phyloP scores from a whole-genome alignment of 176 grass and related monocot species.

The Carex cristatella region DNA sequence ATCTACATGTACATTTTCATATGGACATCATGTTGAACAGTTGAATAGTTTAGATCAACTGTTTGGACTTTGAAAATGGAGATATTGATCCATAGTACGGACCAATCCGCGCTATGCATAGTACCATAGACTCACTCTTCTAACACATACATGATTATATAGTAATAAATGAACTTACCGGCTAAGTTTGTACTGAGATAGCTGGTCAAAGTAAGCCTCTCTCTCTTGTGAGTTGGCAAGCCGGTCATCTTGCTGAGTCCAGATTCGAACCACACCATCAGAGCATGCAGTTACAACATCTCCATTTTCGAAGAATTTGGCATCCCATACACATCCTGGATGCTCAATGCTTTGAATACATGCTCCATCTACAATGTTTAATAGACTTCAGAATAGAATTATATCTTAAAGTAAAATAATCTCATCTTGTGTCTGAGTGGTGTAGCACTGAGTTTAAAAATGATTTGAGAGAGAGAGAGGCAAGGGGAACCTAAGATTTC shows the following conservation, averaged over 20 bases:
- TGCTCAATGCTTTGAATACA: conserved; percentile 92
- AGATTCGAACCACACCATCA: conserved; percentile 71
- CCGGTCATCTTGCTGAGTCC: conserved; percentile 48
- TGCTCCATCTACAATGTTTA: conserved; percentile 57
- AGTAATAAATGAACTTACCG: conserved; percentile 36
- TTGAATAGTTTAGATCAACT: too few relatives aligned
- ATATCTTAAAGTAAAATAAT: background rate
- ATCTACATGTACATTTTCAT: too few relatives aligned
- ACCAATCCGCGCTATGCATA: too few relatives aligned
- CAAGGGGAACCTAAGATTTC: background rate
- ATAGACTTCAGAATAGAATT: background rate
- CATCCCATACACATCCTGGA: conserved; percentile 91
- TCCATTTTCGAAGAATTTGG: conserved; percentile 83
- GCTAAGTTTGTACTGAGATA: conserved; percentile 63
- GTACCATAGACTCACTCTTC: background rate
- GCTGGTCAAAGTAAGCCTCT: conserved; percentile 62
- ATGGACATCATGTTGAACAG: too few relatives aligned
- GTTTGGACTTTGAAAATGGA: too few relatives aligned
- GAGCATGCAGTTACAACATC: conserved; percentile 92
- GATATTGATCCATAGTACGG: too few relatives aligned
- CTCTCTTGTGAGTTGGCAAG: conserved; percentile 51
- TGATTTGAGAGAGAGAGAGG: background rate
- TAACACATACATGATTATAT: background rate
- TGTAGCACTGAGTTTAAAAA: background rate
- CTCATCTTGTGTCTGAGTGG: background rate